These are phyloP conservation scores for Trapa bicornis DNA, from an alignment of 345 rosid species.

Conservation along the genomic window DNA sequence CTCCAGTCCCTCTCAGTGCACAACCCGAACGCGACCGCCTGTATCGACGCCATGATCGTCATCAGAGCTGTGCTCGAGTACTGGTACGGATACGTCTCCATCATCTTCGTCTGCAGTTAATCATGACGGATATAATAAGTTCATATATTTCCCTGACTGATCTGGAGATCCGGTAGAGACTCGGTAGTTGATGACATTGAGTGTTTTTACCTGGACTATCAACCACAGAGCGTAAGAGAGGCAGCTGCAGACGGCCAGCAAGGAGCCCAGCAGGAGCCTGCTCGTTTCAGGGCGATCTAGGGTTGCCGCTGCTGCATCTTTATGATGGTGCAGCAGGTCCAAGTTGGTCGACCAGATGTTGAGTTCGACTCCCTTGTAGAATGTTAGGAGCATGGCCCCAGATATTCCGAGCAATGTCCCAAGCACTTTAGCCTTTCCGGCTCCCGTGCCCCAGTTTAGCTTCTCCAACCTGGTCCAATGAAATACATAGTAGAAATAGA, in stretches of 20 bases:
- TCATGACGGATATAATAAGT: neutral
- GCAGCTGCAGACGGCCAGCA: conserved; percentile 19
- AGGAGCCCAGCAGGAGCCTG: conserved; percentile 13
- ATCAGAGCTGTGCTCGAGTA: conserved; percentile 40
- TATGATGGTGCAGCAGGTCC: conserved; percentile 20
- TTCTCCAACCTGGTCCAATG: conserved; percentile 31
- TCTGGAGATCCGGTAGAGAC: no score
- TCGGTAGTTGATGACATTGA: no score
- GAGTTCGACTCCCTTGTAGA: conserved; percentile 35
- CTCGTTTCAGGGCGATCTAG: neutral
- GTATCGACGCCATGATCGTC: conserved; percentile 31
- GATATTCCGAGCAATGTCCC: conserved; percentile 43
- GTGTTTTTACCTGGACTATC: conserved; percentile 28
- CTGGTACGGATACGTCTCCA: conserved; percentile 26
- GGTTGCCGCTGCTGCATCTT: neutral
- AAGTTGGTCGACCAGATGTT: conserved; percentile 21
- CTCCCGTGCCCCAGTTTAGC: conserved; percentile 12
- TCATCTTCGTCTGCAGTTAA: conserved; percentile 32
- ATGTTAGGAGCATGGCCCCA: conserved; percentile 49
- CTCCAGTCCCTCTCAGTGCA: conserved; percentile 30
- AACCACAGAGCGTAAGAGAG: conserved; percentile 24
- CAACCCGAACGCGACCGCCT: conserved; percentile 22
- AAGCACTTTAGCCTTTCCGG: conserved; percentile 37
- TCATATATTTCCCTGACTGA: no score
- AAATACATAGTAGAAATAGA: neutral